Percentiles rank a stretch among this genome's conserved stretches.
phyloP scores from a whole-genome alignment of 164 flowering plant genomes.

The Tetracentron sinense region DNA sequence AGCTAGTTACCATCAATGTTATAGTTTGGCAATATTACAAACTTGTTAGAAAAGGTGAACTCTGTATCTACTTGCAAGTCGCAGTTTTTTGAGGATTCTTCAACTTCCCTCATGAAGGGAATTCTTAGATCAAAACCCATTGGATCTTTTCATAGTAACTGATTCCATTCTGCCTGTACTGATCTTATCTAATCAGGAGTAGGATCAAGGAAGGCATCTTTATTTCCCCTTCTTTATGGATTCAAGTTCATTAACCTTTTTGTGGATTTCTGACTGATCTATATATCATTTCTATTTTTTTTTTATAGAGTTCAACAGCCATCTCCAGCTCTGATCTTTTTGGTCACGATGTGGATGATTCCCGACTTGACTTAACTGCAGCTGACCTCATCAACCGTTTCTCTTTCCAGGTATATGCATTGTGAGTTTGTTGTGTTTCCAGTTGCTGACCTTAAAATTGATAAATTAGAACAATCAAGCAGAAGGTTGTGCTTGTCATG shows the following conservation, averaged over 20 bases:
- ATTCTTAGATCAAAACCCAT: too few species aligned
- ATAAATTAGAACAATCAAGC: too few species aligned
- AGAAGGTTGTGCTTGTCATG: too few species aligned
- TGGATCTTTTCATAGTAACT: neutral
- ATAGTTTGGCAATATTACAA: neutral
- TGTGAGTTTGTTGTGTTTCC: too few species aligned
- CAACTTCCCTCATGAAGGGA: neutral
- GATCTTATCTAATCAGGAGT: neutral
- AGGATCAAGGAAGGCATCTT: too few species aligned
- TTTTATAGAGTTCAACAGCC: slow-evolving; percentile 52
- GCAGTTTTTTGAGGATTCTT: neutral
- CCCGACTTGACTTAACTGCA: slow-evolving; percentile 44
- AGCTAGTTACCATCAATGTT: neutral
- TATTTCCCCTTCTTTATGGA: too few species aligned
- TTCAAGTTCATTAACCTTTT: too few species aligned
- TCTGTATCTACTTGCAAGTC: too few species aligned
- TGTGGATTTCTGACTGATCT: too few species aligned
- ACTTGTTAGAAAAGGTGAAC: too few species aligned
- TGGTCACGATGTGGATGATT: slow-evolving; percentile 30
- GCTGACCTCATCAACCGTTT: slow-evolving; percentile 62
- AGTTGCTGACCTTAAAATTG: too few species aligned
- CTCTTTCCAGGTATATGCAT: slow-evolving; percentile 57
- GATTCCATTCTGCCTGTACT: neutral
- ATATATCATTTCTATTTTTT: neutral
- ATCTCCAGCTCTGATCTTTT: slow-evolving; percentile 79